Evolutionary conservation across 2,329 filamentous ascomycete species (phyloP), one percentile per base, ranked within the genome.

Genomic region (Calonectria honghensis): DNA sequence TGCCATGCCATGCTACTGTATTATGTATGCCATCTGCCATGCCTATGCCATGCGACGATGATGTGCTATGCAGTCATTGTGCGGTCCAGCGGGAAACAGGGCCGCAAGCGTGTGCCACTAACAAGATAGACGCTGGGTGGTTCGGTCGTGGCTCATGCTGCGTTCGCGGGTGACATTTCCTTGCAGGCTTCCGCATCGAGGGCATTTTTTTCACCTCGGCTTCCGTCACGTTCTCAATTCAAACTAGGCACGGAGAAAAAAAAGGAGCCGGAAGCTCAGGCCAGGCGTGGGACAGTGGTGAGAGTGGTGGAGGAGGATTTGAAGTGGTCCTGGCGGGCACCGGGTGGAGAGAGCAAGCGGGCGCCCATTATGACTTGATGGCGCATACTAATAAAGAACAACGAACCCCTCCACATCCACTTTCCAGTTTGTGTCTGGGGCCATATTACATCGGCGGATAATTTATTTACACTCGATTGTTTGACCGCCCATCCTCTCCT

Each of bases 201-300:
- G 35, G 35, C 32, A 7, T 59, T 57, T 57, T 32, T 32, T 24
- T 11, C 45, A 48, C 57, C 57, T 37, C 20, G 57, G 57, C 35
- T 37, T 27, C 32, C 37, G 57, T 24, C 35, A 27, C n/a, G 52
- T 61, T 41, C n/a, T 48, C 68, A 70, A 64, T 31, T 41, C 41
- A 73, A 48, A 37, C 32, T 31, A 29, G 29, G 54, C 35, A 54
- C 65, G 50, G 29, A 66, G 35, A 69, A 66, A 65, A 69, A 75
- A 76, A 66, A 70, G 29, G 63, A 75, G 70, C 59, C 70, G 57
- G 68, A 50, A 73, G 67, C 70, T 69, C 67, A 72, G 73, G 54
- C 69, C 59, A 78, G 76, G 77, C 73, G 78, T 75, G 72, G 72
- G 73, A 70, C 73, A 61, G 69, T 73, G 64, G 64, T 65, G 67